Evolutionary conservation across 2,329 filamentous ascomycete genomes (phyloP).

Genomic region (Lasiodiplodia gonubiensis): DNA sequence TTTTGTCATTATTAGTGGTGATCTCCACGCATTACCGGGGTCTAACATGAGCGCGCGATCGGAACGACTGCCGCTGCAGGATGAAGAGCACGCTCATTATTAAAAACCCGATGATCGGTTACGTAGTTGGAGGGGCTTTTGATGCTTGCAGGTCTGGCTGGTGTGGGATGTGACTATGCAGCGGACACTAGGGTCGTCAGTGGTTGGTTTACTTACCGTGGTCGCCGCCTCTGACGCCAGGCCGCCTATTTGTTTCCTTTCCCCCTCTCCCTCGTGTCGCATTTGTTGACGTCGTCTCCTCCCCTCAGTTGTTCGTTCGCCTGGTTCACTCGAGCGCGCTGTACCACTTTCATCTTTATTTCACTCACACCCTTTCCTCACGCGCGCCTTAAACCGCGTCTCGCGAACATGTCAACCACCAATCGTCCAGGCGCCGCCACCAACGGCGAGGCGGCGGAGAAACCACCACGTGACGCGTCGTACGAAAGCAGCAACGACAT

Average conservation of each 20-base stretch:
- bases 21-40: too few relatives aligned
- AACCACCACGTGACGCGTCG: constrained; percentile 1
- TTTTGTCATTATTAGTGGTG: too few relatives aligned
- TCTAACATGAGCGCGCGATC: background rate
- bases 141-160: background rate
- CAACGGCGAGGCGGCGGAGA: background rate
- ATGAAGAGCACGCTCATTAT: background rate
- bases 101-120: background rate
- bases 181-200: background rate
- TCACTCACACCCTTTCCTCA: too few relatives aligned
- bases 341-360: too few relatives aligned
- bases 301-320: background rate
- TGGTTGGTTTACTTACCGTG: background rate
- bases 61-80: background rate
- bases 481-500: background rate
- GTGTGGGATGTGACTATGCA: background rate
- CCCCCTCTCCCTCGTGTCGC: background rate
- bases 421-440: background rate
- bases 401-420: background rate
- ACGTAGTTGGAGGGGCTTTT: background rate
- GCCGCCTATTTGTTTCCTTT: background rate
- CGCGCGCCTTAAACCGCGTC: too few relatives aligned
- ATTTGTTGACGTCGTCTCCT: background rate
- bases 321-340: background rate
- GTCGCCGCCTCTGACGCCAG: background rate